These are phyloP conservation scores for Clarireedia paspali DNA, from an alignment of 2,329 filamentous ascomycete species.

Conservation along the genomic window DNA sequence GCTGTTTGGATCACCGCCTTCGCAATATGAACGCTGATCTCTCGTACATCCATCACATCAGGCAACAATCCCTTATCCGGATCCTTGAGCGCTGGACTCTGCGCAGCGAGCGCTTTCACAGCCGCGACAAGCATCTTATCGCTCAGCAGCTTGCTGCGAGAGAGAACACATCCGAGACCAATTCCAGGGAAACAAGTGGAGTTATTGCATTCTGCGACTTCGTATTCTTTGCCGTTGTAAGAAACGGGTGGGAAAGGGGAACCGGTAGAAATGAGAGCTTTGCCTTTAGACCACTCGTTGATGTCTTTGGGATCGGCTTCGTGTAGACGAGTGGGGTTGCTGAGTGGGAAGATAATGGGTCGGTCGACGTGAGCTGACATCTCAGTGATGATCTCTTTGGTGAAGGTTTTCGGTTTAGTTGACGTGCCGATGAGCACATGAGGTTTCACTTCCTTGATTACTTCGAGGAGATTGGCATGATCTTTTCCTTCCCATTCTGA, in stretches of 20 bases:
- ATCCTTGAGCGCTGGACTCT: conserved; percentile 61
- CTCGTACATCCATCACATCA: conserved; percentile 64
- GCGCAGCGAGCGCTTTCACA: conserved; percentile 60
- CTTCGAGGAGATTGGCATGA: conserved; percentile 51
- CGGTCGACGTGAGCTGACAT: conserved; percentile 68
- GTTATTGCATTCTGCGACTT: conserved; percentile 79
- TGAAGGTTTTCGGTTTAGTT: conserved; percentile 70
- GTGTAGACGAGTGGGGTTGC: conserved; percentile 77
- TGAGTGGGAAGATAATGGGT: conserved; percentile 75
- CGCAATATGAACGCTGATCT: conserved; percentile 72
- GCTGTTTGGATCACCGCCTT: conserved; percentile 66
- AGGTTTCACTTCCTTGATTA: conserved; percentile 65
- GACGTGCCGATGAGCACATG: conserved; percentile 81
- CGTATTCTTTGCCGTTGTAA: conserved; percentile 42
- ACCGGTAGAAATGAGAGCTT: conserved; percentile 73
- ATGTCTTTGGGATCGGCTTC: conserved; percentile 74
- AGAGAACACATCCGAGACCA: conserved; percentile 70
- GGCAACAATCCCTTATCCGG: conserved; percentile 62
- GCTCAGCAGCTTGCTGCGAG: conserved; percentile 57
- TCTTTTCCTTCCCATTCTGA: conserved; percentile 54
- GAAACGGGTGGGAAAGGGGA: conserved; percentile 73
- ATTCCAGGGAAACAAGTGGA: conserved; percentile 80
- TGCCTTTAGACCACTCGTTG: conserved; percentile 69
- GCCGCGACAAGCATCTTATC: conserved; percentile 79
- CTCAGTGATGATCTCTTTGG: conserved; percentile 60